Conservation (phyloP, 202 grass and related monocot species). For the Saccharum hybrid region DNA sequence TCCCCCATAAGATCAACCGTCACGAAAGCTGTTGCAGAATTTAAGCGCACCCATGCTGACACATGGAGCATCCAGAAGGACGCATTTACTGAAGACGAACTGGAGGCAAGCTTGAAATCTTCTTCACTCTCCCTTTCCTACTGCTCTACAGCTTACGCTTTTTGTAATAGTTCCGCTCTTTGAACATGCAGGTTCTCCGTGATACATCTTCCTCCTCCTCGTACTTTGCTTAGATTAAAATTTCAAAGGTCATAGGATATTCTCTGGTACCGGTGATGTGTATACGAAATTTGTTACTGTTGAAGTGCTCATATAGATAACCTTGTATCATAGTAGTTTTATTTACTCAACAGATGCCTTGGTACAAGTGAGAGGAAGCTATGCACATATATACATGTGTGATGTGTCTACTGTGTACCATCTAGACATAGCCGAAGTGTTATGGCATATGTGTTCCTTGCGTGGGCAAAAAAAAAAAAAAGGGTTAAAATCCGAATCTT, state of each 20-base stretch:
- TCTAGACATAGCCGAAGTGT: neutral
- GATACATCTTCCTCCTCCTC: constrained; percentile 81
- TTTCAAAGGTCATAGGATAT: neutral
- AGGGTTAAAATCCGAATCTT: neutral
- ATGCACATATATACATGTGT: neutral
- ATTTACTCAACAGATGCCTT: neutral
- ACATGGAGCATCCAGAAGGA: constrained; percentile 95
- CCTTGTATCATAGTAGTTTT: constrained; percentile 6
- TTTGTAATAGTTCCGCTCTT: constrained; percentile 30
- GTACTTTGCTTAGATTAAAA: constrained; percentile 68
- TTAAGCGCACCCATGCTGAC: constrained; percentile 90
- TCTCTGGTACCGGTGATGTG: neutral
- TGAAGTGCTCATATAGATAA: neutral
- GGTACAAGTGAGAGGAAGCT: neutral
- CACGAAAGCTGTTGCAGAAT: constrained; percentile 93
- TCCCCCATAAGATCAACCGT: constrained; percentile 85
- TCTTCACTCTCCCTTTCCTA: constrained; percentile 19
- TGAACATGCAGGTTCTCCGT: constrained; percentile 59
- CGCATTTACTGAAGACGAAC: constrained; percentile 81
- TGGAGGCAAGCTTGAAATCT: constrained; percentile 66
- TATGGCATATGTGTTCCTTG: neutral
- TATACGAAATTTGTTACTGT: neutral
- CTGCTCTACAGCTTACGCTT: neutral
- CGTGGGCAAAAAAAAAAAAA: neutral
- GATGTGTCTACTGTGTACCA: neutral